Conservation (phyloP, 225 moss, liverwort and hornwort species). For the Thuidium tamariscinum region DNA sequence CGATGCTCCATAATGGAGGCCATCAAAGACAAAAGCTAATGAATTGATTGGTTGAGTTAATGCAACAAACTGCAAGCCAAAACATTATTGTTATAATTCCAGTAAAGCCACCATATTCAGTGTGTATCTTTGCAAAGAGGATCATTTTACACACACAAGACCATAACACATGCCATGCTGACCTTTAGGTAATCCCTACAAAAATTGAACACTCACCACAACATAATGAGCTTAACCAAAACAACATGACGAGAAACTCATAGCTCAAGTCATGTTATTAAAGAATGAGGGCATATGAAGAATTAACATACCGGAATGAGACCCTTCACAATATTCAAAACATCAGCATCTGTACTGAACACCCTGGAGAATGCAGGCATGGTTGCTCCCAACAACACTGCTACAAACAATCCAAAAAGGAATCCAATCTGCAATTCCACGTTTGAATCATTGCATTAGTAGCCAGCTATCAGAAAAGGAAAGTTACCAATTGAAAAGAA, state of each 20-base stretch:
- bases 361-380: constrained; percentile 52
- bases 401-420: constrained; percentile 57
- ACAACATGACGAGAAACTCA: neutral
- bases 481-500: neutral
- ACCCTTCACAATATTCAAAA: constrained; percentile 38
- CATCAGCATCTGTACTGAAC: constrained; percentile 57
- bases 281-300: neutral
- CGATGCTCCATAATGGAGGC: constrained; percentile 77
- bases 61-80: constrained; percentile 59
- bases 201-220: neutral
- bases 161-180: neutral
- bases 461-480: neutral
- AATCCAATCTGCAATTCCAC: constrained; percentile 50
- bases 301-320: constrained; percentile 58
- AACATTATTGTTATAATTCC: neutral
- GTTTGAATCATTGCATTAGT: neutral
- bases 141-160: neutral
- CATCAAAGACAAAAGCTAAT: constrained; percentile 91
- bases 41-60: constrained; percentile 89
- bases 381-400: constrained; percentile 34
- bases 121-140: neutral
- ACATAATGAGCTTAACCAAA: neutral
- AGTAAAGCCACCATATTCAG: neutral
- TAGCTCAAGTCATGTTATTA: neutral
- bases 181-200: neutral